Conservation (phyloP, 2,329 filamentous ascomycete genomes). For the Lecanosticta acicola region DNA sequence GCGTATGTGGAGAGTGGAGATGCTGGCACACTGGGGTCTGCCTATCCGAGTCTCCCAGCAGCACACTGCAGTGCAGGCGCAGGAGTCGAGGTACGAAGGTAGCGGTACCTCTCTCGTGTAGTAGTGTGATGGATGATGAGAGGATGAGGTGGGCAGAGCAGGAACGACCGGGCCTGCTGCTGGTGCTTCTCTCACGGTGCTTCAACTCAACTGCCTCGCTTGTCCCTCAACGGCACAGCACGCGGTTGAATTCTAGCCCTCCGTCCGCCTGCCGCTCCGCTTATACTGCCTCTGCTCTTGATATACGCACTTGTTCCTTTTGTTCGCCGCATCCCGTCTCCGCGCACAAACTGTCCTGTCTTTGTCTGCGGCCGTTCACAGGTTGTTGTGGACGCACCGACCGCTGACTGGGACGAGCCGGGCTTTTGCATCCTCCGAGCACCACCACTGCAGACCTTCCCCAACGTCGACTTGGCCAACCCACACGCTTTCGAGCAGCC, state of each 20-base stretch:
- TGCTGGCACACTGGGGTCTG: too few relatives aligned
- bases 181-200: too few relatives aligned
- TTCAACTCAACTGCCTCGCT: neutral
- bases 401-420: neutral
- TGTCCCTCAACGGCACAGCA: neutral
- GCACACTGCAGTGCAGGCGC: too few relatives aligned
- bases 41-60: neutral
- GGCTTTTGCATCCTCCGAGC: too few relatives aligned
- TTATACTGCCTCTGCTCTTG: neutral
- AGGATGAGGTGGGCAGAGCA: too few relatives aligned
- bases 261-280: neutral
- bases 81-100: too few relatives aligned
- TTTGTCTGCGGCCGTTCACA: neutral
- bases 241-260: neutral
- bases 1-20: too few relatives aligned
- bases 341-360: neutral
- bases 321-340: neutral
- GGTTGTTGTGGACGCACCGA: neutral
- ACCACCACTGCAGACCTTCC: neutral
- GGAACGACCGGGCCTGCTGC: too few relatives aligned
- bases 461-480: neutral
- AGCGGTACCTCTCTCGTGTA: too few relatives aligned
- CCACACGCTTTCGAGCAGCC: neutral
- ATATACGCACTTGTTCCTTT: neutral
- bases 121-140: too few relatives aligned